phyloP scores from a whole-genome alignment of 306 rosid species.

The Astragalus membranaceus region DNA sequence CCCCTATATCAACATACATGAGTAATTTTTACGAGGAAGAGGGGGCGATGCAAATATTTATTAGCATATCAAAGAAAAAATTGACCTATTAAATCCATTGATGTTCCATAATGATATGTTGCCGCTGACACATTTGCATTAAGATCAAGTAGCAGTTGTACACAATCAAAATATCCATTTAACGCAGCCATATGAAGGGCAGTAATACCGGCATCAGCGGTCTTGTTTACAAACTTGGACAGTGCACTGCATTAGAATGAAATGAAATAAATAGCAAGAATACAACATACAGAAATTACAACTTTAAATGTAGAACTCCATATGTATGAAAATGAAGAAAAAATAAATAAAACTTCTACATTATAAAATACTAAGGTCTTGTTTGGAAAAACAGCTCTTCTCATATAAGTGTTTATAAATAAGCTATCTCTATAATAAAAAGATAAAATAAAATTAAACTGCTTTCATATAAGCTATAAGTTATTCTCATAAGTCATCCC shows the following conservation, averaged over 20 bases:
- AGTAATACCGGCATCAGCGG: slow-evolving; percentile 94
- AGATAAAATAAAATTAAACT: too few relatives aligned
- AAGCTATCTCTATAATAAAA: too few relatives aligned
- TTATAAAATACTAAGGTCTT: not conserved
- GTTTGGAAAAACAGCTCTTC: too few relatives aligned
- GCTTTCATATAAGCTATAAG: too few relatives aligned
- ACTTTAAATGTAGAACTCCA: not conserved
- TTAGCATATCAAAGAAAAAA: not conserved
- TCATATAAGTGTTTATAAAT: too few relatives aligned
- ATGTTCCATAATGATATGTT: slow-evolving; percentile 84
- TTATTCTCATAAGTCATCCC: too few relatives aligned
- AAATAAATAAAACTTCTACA: not conserved
- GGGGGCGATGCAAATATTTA: slow-evolving; percentile 7
- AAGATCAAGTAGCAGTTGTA: slow-evolving; percentile 84
- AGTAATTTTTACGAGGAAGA: not conserved
- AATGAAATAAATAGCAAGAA: slow-evolving; percentile 61
- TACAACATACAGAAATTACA: slow-evolving; percentile 21
- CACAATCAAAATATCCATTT: slow-evolving; percentile 83
- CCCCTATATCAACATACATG: slow-evolving; percentile 48
- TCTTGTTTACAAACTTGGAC: slow-evolving; percentile 84
- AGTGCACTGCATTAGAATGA: slow-evolving; percentile 84
- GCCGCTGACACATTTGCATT: slow-evolving; percentile 59
- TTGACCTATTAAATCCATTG: slow-evolving; percentile 92
- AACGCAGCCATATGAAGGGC: slow-evolving; percentile 96
- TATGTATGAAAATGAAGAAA: not conserved